Base-by-base conservation (phyloP, 345 rosid species). In the Corchorus olitorius region DNA sequence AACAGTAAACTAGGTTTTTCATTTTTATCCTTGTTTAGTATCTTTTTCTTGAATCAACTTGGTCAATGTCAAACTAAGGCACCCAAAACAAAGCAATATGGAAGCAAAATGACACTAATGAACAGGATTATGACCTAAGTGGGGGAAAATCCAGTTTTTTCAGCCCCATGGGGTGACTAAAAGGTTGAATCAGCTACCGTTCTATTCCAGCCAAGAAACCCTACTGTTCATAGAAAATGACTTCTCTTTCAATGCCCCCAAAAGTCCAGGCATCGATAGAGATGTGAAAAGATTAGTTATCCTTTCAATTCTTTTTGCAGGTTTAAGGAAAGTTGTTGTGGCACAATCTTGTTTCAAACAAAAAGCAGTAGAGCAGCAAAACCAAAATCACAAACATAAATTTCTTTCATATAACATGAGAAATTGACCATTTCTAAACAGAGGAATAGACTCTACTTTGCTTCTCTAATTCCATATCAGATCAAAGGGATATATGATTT, bases 171-270 rank as follows among this genome's bases (percentile, higher is more conserved):
- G 74, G 75, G 72, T 78, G 73, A 76, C 67, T 74, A 48, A 73
- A 74, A 6, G 22, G 8, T 35, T 69, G 72, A 76, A 41, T 53
- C 73, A 78, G 75, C 65, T 64, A 59, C 56, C 74, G 67, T 39
- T 75, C 68, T 82, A 80, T 70, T 79, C 75, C 78, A 56, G 81
- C 73, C 45, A 70, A 83, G 63, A 82, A 71, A 63, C 46, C 62
- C 75, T 72, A 84, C 91, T 83, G 89, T 87, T 79, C 87, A 79
- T 45, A 76, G 98, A 93, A 85, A 88, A 85, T 79, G 90, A 86
- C 92, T 79, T 37, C 65, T 73, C 62, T 60, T 76, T 72, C 41
- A 43, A 73, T 85, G 87, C 87, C 77, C 80, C 86, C 84, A 65
- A 60, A 86, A 70, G 66, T 72, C 46, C 54, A 11, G 77, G 79